Evolutionary conservation across 2,329 filamentous ascomycete genomes (phyloP), one percentile per base, ranked within the genome.

Genomic region (Diaporthe longicolla): DNA sequence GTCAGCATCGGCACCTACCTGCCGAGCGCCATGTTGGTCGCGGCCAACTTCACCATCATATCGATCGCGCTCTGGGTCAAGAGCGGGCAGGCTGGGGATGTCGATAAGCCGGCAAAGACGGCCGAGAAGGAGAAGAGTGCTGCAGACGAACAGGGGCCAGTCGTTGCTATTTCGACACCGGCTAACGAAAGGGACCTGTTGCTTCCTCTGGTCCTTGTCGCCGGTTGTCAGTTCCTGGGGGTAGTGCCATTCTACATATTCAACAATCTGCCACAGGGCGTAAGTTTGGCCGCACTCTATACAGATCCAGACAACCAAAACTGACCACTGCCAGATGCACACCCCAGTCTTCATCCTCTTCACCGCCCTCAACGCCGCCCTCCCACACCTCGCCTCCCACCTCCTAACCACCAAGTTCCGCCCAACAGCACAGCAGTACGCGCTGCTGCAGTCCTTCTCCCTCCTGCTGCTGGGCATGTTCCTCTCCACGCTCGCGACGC

Each of bases 1-100:
- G 97, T 98, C 78, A 98, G 95, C 83, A 99, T 99, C 76, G 97
- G 97, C 21, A 99, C 96, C 1, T 99, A 99, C 81, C 88, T 99
- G 4, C 97, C 97, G 0, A 97, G 95, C 78, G 97, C 97, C n/a
- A 99, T 99, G 97, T 85, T 98, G 68, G 89, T 99, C 73, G 97
- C 97, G 2, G 93, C 93, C 57, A 98, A 95, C 82, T 98, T 98
- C 80, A 98, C 94, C 40, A 96, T 99, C 81, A 97, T 96, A 87
- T 95, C 96, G 7, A 96, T 98, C 78, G 92, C 93, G 21, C 87
- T 98, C n/a, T 99, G 97, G 97, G 89, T 98, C 21, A 92, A 94
- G 82, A 98, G 94, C 79, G 96, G 96, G 1, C 89, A 75, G 52
- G 74, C 74, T 24, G 76, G 73, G 24, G 68, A 72, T 26, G 32